Evolutionary conservation across 805 yeast species (phyloP).

Genomic region (Starmerella bacillaris): DNA sequence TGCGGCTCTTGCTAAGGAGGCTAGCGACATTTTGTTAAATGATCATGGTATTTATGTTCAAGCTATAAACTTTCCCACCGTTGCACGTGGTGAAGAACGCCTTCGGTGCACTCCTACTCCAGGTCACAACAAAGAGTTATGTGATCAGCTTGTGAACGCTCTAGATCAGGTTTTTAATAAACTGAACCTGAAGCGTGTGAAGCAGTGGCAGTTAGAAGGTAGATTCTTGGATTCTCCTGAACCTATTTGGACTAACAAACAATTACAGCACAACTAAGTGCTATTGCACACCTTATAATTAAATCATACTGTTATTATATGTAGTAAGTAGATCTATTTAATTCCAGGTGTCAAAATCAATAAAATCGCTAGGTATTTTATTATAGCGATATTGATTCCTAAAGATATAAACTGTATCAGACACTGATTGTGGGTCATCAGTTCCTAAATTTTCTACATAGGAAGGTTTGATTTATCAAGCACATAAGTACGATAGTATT

Average conservation of each 20-base stretch:
- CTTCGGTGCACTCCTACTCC: constrained; percentile 98
- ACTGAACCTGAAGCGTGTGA: constrained; percentile 52
- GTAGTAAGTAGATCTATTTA: neutral
- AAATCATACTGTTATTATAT: neutral
- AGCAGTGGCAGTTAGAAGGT: constrained; percentile 62
- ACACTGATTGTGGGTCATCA: too few relatives aligned
- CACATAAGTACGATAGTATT: too few relatives aligned
- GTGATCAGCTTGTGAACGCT: constrained; percentile 60
- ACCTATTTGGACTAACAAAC: constrained; percentile 68
- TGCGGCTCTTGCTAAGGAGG: constrained; percentile 78
- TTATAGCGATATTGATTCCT: too few relatives aligned
- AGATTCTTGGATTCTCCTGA: constrained; percentile 21
- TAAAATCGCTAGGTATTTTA: too few relatives aligned
- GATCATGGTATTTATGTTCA: constrained; percentile 84
- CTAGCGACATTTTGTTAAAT: constrained; percentile 73
- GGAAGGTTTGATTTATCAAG: too few relatives aligned
- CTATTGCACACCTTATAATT: neutral
- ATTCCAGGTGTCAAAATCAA: too few relatives aligned
- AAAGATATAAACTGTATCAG: too few relatives aligned
- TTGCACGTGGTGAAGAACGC: constrained; percentile 87
- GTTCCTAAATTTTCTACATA: too few relatives aligned
- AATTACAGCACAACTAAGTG: constrained; percentile 28
- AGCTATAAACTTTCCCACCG: constrained; percentile 97
- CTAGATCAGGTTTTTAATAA: constrained; percentile 65
- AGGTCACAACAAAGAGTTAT: constrained; percentile 64